phyloP scores from a whole-genome alignment of 2,329 filamentous ascomycete genomes.

The Pseudocercospora vitis region DNA sequence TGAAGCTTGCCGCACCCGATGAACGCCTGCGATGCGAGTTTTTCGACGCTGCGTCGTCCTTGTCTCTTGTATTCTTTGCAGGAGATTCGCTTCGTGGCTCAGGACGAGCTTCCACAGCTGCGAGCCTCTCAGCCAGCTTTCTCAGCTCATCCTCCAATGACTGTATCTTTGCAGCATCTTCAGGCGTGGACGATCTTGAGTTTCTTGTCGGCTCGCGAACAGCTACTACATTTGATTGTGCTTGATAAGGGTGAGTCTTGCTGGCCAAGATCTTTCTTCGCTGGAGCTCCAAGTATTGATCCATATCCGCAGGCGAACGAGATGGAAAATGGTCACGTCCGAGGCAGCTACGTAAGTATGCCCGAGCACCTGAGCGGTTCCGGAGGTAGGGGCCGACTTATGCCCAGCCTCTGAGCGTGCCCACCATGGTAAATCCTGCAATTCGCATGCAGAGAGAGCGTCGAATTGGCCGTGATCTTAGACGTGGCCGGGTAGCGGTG shows the following conservation, averaged over 20 bases:
- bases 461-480: slow-evolving; percentile 1
- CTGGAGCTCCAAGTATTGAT: slow-evolving; percentile 18
- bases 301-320: slow-evolving; percentile 11
- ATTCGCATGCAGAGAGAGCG: not conserved
- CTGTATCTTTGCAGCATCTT: slow-evolving; percentile 7
- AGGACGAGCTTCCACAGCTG: slow-evolving; percentile 13
- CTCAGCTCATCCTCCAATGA: slow-evolving; percentile 16
- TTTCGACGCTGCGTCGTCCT: slow-evolving; percentile 10
- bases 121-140: slow-evolving; percentile 16
- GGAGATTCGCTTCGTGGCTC: not conserved
- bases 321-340: slow-evolving; percentile 4
- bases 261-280: slow-evolving; percentile 18
- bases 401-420: not conserved
- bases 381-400: slow-evolving; percentile 11
- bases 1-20: slow-evolving; percentile 15
- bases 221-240: slow-evolving; percentile 14
- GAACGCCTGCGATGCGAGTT: slow-evolving; percentile 10
- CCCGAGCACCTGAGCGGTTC: not conserved
- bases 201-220: slow-evolving; percentile 17
- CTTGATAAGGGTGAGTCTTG: slow-evolving; percentile 8
- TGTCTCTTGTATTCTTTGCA: not conserved
- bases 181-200: not conserved
- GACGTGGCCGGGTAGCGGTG: not conserved
- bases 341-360: slow-evolving; percentile 1
- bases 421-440: slow-evolving; percentile 4